phyloP scores from a whole-genome alignment of 495 filamentous ascomycete genomes.

The Aspergillus hancockii region DNA sequence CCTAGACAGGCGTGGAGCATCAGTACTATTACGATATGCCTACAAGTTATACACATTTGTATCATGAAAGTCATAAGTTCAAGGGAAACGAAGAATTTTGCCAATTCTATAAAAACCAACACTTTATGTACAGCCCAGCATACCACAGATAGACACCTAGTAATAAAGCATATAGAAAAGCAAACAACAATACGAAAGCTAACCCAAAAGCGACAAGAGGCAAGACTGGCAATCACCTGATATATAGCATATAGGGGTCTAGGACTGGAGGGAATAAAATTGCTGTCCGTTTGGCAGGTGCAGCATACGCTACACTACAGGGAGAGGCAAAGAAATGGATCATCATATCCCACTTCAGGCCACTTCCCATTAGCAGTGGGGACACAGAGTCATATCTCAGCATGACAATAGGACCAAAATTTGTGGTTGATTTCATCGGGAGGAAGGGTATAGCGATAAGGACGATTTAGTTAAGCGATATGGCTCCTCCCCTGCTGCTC shows the following conservation, averaged over 20 bases:
- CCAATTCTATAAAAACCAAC: constrained; percentile 11
- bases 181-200: background rate
- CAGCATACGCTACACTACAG: background rate
- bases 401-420: background rate
- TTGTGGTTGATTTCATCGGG: background rate
- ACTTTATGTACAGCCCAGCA: constrained; percentile 16
- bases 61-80: background rate
- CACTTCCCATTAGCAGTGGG: background rate
- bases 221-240: background rate
- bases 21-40: too few species aligned
- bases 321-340: background rate
- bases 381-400: background rate
- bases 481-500: constrained; percentile 76
- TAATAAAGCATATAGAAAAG: background rate
- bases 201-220: background rate
- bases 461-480: constrained; percentile 62
- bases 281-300: background rate
- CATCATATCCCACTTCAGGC: background rate
- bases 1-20: background rate
- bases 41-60: background rate
- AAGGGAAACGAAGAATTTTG: background rate
- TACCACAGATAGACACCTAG: background rate
- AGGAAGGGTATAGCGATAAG: constrained; percentile 7
- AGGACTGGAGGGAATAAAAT: background rate
- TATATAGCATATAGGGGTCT: background rate